These are phyloP conservation scores for Quercus lobata DNA, from an alignment of 331 rosid species.

Conservation along the genomic window DNA sequence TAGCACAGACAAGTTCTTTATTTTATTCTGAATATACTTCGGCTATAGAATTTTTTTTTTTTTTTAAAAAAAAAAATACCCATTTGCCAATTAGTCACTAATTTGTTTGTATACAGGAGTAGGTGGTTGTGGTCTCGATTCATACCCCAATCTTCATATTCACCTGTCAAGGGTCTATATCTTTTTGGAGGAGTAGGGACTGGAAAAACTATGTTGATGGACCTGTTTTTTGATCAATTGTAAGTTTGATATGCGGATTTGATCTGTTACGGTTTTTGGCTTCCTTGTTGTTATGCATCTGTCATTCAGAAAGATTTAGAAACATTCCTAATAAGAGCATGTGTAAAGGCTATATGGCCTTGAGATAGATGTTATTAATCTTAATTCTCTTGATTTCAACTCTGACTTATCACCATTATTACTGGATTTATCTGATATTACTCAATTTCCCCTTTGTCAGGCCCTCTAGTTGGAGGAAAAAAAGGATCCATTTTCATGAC, in stretches of 20 bases:
- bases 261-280: background rate
- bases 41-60: background rate
- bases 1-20: constrained; percentile 20
- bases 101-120: constrained; percentile 44
- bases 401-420: background rate
- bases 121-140: constrained; percentile 98
- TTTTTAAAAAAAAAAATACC: no score
- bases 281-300: background rate
- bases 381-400: constrained; percentile 21
- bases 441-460: constrained; percentile 38
- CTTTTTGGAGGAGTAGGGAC: constrained; percentile 98
- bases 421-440: constrained; percentile 10
- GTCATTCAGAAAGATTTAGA: constrained; percentile 6
- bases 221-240: constrained; percentile 87
- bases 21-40: background rate
- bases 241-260: constrained; percentile 40
- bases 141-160: constrained; percentile 65
- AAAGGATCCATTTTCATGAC: constrained; percentile 97
- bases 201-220: constrained; percentile 99
- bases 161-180: constrained; percentile 94
- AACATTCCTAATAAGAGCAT: background rate
- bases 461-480: constrained; percentile 80
- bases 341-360: constrained; percentile 6
- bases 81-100: background rate
- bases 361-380: constrained; percentile 17